A percentile compares a stretch with the other conserved stretches of the same genome.
Evolutionary conservation across 768 basidiomycete species (phyloP).

Genomic region (Cyclocybe aegerita): DNA sequence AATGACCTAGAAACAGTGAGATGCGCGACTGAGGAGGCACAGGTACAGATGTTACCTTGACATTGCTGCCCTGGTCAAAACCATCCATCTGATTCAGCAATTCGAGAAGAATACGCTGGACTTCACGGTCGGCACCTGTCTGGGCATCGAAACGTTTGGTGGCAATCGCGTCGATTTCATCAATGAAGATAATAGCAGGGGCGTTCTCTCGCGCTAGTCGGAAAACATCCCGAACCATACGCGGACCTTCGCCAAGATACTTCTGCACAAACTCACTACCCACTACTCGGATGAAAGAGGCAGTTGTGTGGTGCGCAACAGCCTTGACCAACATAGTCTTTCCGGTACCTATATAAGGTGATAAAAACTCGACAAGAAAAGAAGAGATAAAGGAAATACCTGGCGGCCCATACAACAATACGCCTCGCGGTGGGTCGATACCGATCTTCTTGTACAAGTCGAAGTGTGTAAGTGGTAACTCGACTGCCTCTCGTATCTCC

Average conservation of each 20-base stretch:
- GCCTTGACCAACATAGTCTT: conserved; percentile 99
- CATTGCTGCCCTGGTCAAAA: conserved; percentile 97
- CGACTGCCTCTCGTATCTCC: conserved; percentile 97
- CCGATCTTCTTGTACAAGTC: conserved; percentile 99
- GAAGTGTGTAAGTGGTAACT: conserved; percentile 94
- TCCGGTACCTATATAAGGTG: conserved; percentile 70
- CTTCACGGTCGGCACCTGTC: conserved; percentile 97
- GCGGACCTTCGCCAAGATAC: conserved; percentile 97
- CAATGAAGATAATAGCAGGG: conserved; percentile 98
- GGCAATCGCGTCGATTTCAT: conserved; percentile 98
- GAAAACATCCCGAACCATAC: conserved; percentile 99
- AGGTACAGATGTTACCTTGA: conserved; percentile 64
- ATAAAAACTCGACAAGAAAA: background rate
- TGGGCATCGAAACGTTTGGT: conserved; percentile 99
- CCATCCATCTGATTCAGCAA: conserved; percentile 99
- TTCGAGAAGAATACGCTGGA: conserved; percentile 96
- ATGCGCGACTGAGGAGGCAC: background rate
- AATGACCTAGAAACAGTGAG: conserved; percentile 69
- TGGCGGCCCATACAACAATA: conserved; percentile 94
- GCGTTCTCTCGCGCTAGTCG: conserved; percentile 95
- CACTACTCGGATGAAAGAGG: conserved; percentile 96
- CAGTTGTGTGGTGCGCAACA: conserved; percentile 97
- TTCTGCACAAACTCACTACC: conserved; percentile 99
- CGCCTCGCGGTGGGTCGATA: conserved; percentile 97
- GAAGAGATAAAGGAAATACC: conserved; percentile 45